Conservation (phyloP, 1,284 basidiomycete species). For the Tilletia indica region DNA sequence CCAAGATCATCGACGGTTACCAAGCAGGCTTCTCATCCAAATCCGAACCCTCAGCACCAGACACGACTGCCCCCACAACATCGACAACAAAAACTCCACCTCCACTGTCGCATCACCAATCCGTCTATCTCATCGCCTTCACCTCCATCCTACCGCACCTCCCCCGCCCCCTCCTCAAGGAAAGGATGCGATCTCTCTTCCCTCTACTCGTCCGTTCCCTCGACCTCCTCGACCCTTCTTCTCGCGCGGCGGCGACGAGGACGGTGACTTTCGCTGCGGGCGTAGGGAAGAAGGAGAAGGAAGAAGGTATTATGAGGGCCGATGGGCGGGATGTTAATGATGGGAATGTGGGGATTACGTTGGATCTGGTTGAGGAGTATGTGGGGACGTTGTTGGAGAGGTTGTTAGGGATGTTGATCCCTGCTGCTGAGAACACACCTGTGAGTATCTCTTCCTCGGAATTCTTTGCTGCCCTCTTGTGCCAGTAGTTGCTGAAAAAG, state of each 20-base stretch:
- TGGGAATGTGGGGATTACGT: conserved; percentile 2
- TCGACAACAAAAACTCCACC: conserved; percentile 3
- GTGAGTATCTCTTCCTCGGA: conserved; percentile 17
- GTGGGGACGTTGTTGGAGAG: conserved; percentile 6
- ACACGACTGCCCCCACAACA: conserved; percentile 8
- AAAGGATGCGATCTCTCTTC: conserved; percentile 65
- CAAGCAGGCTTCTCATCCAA: conserved; percentile 20
- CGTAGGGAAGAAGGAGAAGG: conserved; percentile 59
- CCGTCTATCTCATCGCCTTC: conserved; percentile 78
- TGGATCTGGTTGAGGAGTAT: conserved; percentile 24
- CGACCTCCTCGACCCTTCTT: conserved; percentile 69
- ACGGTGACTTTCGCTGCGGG: conserved; percentile 71
- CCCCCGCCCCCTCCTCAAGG: conserved; percentile 63
- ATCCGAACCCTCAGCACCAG: conserved; percentile 18
- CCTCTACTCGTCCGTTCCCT: conserved; percentile 84
- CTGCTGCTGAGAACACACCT: conserved; percentile 35
- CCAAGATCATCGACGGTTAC: conserved; percentile 69
- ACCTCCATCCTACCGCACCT: conserved; percentile 77
- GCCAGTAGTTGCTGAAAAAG: not conserved
- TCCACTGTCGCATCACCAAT: not conserved
- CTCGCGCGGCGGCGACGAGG: conserved; percentile 76
- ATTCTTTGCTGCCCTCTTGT: not conserved
- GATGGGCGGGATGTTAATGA: conserved; percentile 62
- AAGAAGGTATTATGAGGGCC: conserved; percentile 56
- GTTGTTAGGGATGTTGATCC: not conserved